These are phyloP conservation scores for Sporothrix dimorphospora DNA, from an alignment of 2,329 filamentous ascomycete genomes.

Conservation along the genomic window DNA sequence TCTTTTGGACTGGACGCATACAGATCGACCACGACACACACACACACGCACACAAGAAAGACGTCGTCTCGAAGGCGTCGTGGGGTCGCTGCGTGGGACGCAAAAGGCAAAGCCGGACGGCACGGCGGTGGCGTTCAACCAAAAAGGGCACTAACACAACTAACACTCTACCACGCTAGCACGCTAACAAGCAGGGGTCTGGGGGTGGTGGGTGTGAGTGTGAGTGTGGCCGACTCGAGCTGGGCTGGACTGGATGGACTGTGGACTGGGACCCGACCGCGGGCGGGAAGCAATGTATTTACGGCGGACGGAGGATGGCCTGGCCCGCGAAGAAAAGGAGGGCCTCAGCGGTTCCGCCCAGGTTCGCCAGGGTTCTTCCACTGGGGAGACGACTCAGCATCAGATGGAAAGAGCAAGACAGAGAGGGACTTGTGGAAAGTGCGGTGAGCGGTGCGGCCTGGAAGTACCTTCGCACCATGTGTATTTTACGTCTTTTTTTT, in stretches of 20 bases:
- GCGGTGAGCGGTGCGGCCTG: background rate
- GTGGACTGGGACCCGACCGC: background rate
- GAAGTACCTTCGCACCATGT: background rate
- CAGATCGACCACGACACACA: constrained; percentile 12
- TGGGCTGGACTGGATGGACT: background rate
- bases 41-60: background rate
- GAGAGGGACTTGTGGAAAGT: background rate
- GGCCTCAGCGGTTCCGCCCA: too few relatives aligned
- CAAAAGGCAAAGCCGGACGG: background rate
- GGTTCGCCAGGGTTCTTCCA: too few relatives aligned
- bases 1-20: constrained; percentile 3
- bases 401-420: too few relatives aligned
- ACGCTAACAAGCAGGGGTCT: constrained; percentile 7
- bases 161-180: constrained; percentile 8
- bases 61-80: background rate
- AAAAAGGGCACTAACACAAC: constrained; percentile 9
- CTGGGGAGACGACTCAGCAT: too few relatives aligned
- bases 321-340: background rate
- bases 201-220: background rate
- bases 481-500: background rate
- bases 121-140: background rate
- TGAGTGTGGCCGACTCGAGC: constrained; percentile 2
- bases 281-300: constrained; percentile 5
- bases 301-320: background rate
- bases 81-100: background rate